A percentile compares a stretch with the other conserved stretches of the same genome.
These are phyloP conservation scores for Spathaspora gorwiae DNA, from an alignment of 805 yeast genomes.

Conservation along the genomic window DNA sequence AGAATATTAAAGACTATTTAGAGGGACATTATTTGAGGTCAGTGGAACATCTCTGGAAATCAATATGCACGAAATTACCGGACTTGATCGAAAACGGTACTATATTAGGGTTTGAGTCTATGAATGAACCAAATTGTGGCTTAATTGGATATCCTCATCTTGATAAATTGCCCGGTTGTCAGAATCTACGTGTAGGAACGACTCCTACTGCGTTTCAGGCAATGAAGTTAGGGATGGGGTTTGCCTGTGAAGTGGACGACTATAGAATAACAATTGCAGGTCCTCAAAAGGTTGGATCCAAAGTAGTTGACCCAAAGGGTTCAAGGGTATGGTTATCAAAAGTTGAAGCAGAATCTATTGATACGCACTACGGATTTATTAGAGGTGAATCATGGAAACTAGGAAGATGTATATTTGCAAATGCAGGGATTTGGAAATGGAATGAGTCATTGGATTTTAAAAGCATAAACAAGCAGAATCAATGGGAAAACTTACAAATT, in stretches of 20 bases:
- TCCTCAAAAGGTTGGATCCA: constrained; percentile 59
- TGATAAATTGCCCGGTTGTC: constrained; percentile 49
- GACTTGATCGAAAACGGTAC: constrained; percentile 39
- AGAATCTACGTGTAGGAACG: constrained; percentile 70
- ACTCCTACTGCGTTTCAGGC: constrained; percentile 80
- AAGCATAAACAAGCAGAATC: constrained; percentile 15
- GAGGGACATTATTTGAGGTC: constrained; percentile 61
- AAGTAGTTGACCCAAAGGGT: constrained; percentile 62
- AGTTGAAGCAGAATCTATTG: constrained; percentile 41
- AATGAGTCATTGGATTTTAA: constrained; percentile 17
- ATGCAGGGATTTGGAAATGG: constrained; percentile 72
- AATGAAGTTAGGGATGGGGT: constrained; percentile 75
- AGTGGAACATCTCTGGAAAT: constrained; percentile 34
- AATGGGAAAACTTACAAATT: constrained; percentile 25
- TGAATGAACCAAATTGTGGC: constrained; percentile 85
- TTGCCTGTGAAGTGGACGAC: constrained; percentile 59
- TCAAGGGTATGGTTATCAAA: constrained; percentile 61
- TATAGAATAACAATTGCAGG: constrained; percentile 75
- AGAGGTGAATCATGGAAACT: constrained; percentile 62
- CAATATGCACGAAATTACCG: constrained; percentile 21
- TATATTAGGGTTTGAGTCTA: constrained; percentile 74
- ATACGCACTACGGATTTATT: constrained; percentile 64
- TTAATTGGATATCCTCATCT: constrained; percentile 61
- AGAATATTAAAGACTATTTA: constrained; percentile 72
- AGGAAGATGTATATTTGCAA: constrained; percentile 78